Conservation (phyloP, 2,329 filamentous ascomycete genomes). For the Phaeomoniella chlamydospora region DNA sequence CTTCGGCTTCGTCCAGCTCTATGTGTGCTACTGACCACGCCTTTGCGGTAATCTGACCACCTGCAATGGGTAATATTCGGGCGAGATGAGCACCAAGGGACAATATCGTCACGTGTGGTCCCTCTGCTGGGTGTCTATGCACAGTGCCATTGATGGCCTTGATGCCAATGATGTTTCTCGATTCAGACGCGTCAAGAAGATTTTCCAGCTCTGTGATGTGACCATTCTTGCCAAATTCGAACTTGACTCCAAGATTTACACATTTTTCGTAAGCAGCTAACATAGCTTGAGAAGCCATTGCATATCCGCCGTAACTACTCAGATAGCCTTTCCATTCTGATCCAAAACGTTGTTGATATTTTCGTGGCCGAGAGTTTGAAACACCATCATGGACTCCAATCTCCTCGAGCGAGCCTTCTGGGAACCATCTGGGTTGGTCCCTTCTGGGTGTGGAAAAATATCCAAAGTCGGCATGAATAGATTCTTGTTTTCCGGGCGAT, state of each 20-base stretch:
- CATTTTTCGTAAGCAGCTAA: constrained; percentile 27
- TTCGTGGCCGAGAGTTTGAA: constrained; percentile 12
- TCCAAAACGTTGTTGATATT: constrained; percentile 13
- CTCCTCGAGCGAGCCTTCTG: not conserved
- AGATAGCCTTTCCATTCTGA: constrained; percentile 43
- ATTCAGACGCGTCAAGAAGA: constrained; percentile 3
- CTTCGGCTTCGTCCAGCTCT: constrained; percentile 40
- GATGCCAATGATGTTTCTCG: constrained; percentile 2
- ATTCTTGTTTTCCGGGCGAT: not conserved
- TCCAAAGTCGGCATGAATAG: not conserved
- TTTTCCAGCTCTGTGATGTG: constrained; percentile 18
- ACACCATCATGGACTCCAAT: constrained; percentile 7
- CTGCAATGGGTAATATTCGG: constrained; percentile 33
- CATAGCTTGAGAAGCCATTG: constrained; percentile 36
- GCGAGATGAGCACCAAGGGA: constrained; percentile 37
- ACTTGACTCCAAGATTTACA: constrained; percentile 27
- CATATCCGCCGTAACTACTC: constrained; percentile 41
- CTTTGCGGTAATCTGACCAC: constrained; percentile 37
- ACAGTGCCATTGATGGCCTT: constrained; percentile 6
- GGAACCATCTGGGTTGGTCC: not conserved
- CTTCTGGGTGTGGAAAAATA: not conserved
- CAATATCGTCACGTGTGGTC: constrained; percentile 27
- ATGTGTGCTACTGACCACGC: constrained; percentile 47
- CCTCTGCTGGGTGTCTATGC: constrained; percentile 16
- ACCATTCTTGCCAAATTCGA: constrained; percentile 27